A percentile compares a stretch with the other conserved stretches of the same genome.
These are phyloP conservation scores for Odonthalia washingtoniensis DNA, from an alignment of 31 red algal species.

Conservation along the genomic window DNA sequence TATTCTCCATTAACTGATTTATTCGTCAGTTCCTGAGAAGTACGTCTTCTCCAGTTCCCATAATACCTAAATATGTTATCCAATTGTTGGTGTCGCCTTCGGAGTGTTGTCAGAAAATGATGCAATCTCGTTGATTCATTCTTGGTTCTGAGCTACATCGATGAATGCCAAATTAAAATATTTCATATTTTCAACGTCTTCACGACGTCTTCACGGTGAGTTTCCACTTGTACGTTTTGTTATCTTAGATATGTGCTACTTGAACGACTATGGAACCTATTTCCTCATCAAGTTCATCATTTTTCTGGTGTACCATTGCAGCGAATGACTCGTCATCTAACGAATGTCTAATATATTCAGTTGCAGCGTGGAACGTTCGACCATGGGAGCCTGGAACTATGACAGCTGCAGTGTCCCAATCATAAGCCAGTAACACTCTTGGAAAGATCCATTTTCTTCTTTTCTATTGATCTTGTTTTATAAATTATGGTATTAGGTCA, in stretches of 20 bases:
- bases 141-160: background rate
- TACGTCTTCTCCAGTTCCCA: too few relatives aligned
- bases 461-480: slow-evolving; percentile 10
- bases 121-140: background rate
- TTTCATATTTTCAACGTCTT: too few relatives aligned
- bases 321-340: background rate
- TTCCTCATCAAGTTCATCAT: background rate
- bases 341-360: background rate
- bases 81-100: background rate
- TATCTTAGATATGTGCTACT: background rate
- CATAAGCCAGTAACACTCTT: background rate
- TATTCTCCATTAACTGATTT: too few relatives aligned
- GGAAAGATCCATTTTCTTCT: background rate
- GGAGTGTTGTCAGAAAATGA: background rate
- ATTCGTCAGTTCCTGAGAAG: too few relatives aligned
- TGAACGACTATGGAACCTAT: background rate
- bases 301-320: background rate
- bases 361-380: background rate
- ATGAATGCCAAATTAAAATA: background rate
- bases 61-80: too few relatives aligned
- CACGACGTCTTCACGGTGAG: too few relatives aligned
- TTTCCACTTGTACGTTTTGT: background rate
- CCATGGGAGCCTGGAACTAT: slow-evolving; percentile 8
- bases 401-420: background rate
- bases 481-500: slow-evolving; percentile 10